A percentile compares a stretch with the other conserved stretches of the same genome.
Evolutionary conservation across 331 rosid genomes (phyloP).

Genomic region (Pyrus hybrid): DNA sequence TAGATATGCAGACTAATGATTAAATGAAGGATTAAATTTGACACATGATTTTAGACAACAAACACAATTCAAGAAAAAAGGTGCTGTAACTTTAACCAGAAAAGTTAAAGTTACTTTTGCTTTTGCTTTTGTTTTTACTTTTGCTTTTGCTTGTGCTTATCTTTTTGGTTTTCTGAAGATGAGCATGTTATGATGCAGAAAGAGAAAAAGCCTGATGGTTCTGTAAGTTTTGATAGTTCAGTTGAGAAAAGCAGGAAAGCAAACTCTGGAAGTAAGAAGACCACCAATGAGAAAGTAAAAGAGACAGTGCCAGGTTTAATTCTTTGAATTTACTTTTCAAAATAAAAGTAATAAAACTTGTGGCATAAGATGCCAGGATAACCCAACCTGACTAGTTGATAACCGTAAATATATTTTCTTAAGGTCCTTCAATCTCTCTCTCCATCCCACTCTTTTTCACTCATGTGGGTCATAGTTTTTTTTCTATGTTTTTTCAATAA

Average conservation of each 20-base stretch:
- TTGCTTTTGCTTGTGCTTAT: neutral
- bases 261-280: constrained; percentile 15
- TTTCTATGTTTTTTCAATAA: too few relatives aligned
- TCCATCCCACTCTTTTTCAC: neutral
- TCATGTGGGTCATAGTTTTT: neutral
- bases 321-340: neutral
- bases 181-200: constrained; percentile 42
- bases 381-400: neutral
- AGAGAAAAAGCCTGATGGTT: constrained; percentile 14
- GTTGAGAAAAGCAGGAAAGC: constrained; percentile 23
- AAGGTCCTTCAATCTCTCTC: neutral
- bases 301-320: constrained; percentile 43
- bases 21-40: neutral
- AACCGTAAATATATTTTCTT: neutral
- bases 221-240: neutral
- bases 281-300: constrained; percentile 21
- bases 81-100: neutral
- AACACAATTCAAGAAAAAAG: neutral
- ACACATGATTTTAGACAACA: neutral
- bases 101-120: neutral
- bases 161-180: neutral
- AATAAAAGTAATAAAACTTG: neutral
- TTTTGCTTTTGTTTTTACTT: neutral
- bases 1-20: neutral
- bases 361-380: neutral